Base-by-base conservation (phyloP, 495 filamentous ascomycete genomes). In the Lasiosphaeria miniovina region DNA sequence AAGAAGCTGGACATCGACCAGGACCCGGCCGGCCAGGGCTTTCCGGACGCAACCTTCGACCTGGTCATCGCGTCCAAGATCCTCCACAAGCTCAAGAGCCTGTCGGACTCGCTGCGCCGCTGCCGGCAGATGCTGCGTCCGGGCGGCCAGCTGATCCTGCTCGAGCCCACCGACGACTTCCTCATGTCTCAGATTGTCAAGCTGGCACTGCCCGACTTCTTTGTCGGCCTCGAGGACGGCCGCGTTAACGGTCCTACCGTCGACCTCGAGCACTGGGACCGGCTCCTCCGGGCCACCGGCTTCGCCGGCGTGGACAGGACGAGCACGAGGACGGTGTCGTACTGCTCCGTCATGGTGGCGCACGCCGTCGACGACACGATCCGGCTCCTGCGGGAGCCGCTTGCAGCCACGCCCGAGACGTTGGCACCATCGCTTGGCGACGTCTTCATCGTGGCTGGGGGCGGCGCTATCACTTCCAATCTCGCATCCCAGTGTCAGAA, bases 131-230 rank as follows among this genome's bases (percentile, higher is more conserved):
- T 87, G 0, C 55, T 87, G 11, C 81, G 78, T 52, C 82, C 84
- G 8, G 84, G 82, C 31, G 84, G 84, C 4, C 76, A 76, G 54
- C 60, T 86, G 1, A 31, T 85, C 0, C 32, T 84, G 4, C 45
- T 75, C 0, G 83, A 86, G 55, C 24, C 80, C 5, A 80, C 76
- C 0, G 61, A 74, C 43, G 63, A 73, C 8, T 61, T 74, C n/a
- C 63, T 80, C 4, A 67, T 83, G 2, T 71, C 71, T 33, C 61
- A 46, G 6, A 46, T 46, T 46, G 43, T 41, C 38, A 41, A 41
- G 43, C 43, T 46, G 4, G 6, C 6, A 5, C 11, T 46, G 43
- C 43, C 43, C 11, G 43, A 14, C 43, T 46, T 7, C 6, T 46
- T 7, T 7, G 6, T 46, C 43, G 11, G 43, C 11, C 6, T 14